Conservation (phyloP, 495 filamentous ascomycete genomes). For the Aspergillus biplanus region DNA sequence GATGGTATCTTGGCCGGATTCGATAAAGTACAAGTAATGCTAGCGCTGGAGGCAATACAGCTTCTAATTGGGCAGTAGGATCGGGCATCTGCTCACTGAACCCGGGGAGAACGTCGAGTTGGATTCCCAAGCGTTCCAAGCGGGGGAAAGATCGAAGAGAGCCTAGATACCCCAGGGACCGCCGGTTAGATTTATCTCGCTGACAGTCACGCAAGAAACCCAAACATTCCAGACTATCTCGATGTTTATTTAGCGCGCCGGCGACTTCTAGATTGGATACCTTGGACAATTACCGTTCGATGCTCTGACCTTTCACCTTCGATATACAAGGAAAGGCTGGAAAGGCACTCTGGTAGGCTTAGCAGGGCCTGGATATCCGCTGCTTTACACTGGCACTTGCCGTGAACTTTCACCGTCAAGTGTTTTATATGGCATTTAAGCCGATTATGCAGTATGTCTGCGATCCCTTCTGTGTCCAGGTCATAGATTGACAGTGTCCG, state of each 20-base stretch:
- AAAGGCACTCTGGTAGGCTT: not conserved
- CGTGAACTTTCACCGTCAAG: not conserved
- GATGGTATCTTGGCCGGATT: not conserved
- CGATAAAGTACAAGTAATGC: not conserved
- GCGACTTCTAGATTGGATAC: conserved; percentile 7
- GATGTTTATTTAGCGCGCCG: conserved; percentile 5
- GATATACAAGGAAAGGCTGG: conserved; percentile 4
- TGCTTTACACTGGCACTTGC: not conserved
- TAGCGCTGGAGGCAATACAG: not conserved
- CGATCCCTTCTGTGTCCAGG: conserved; percentile 10
- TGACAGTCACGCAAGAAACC: conserved; percentile 1
- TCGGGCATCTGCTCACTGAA: not conserved
- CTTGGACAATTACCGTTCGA: not conserved
- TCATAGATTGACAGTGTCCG: not conserved
- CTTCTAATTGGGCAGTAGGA: not conserved
- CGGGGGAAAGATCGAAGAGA: not conserved
- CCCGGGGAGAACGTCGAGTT: not conserved
- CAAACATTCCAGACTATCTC: not conserved
- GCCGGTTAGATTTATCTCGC: not conserved
- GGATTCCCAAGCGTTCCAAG: not conserved
- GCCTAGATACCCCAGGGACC: not conserved
- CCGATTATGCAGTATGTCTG: not conserved
- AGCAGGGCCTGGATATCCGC: conserved; percentile 10
- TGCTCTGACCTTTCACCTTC: not conserved
- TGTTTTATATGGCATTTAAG: conserved; percentile 5